Evolutionary conservation across 495 filamentous ascomycete species (phyloP).

Genomic region (Lophium mytilinum): DNA sequence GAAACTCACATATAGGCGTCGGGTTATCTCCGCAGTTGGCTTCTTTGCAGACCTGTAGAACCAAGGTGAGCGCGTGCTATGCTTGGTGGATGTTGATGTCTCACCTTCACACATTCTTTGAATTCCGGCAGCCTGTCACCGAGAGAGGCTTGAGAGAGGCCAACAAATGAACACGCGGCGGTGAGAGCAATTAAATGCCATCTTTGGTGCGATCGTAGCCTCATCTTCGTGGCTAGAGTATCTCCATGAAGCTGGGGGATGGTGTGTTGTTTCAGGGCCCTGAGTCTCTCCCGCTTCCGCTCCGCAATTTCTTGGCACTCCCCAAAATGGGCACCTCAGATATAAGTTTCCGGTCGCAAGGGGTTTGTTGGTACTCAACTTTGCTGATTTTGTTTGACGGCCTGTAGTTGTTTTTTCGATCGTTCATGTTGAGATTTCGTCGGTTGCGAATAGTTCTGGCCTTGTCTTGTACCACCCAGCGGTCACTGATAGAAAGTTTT

Average conservation of each 20-base stretch:
- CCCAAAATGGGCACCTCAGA: too few relatives aligned
- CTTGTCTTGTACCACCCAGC: too few relatives aligned
- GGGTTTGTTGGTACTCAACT: too few relatives aligned
- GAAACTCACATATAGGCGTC: conserved; percentile 44
- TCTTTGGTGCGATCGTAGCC: conserved; percentile 18
- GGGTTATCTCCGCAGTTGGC: conserved; percentile 62
- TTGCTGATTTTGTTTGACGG: too few relatives aligned
- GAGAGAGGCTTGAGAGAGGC: conserved; percentile 56
- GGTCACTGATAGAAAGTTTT: too few relatives aligned
- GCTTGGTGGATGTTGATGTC: conserved; percentile 8
- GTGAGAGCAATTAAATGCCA: conserved; percentile 15
- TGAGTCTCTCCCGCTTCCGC: not conserved
- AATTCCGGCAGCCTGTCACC: conserved; percentile 90
- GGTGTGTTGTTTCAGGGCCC: not conserved
- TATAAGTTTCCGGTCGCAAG: too few relatives aligned
- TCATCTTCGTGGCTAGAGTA: conserved; percentile 7
- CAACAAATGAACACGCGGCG: conserved; percentile 32
- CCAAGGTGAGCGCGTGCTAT: conserved; percentile 13
- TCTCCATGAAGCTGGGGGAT: conserved; percentile 3
- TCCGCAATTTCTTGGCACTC: not conserved
- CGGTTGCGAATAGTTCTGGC: too few relatives aligned
- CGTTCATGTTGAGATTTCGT: too few relatives aligned
- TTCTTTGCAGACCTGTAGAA: conserved; percentile 61
- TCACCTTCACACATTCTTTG: conserved; percentile 75
- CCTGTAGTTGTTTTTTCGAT: too few relatives aligned